phyloP scores from a whole-genome alignment of 345 rosid species.

The Salix suchowensis region DNA sequence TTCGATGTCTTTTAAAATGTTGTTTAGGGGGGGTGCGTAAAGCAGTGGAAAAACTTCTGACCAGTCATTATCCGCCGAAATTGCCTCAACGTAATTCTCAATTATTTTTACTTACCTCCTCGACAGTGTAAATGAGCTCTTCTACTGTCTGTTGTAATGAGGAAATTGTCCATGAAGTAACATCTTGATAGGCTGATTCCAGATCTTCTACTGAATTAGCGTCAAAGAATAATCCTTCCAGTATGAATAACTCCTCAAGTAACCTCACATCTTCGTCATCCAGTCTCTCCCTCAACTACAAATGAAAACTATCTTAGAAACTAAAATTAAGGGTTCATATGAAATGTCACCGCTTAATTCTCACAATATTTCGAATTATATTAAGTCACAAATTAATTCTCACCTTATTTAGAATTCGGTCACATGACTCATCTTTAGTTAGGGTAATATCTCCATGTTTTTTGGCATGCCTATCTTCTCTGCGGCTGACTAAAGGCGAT shows the following conservation, averaged over 20 bases:
- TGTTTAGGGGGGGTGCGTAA: neutral
- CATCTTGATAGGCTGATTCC: slow-evolving; percentile 43
- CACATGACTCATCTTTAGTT: slow-evolving; percentile 41
- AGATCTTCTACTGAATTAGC: slow-evolving; percentile 41
- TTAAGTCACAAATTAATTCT: slow-evolving; percentile 5
- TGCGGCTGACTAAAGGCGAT: slow-evolving; percentile 36
- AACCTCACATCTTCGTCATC: slow-evolving; percentile 52
- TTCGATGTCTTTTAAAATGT: neutral
- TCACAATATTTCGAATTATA: slow-evolving; percentile 46
- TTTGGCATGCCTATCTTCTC: slow-evolving; percentile 40
- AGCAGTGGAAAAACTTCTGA: neutral
- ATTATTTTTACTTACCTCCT: slow-evolving; percentile 40
- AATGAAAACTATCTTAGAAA: slow-evolving; percentile 9
- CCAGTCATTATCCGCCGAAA: neutral
- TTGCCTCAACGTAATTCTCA: too few relatives aligned
- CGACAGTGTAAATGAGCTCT: slow-evolving; percentile 39
- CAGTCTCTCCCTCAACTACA: slow-evolving; percentile 60
- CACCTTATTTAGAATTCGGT: slow-evolving; percentile 52
- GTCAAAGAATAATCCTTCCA: slow-evolving; percentile 45
- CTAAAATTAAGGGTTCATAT: neutral
- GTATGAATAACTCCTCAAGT: slow-evolving; percentile 60
- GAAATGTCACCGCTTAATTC: slow-evolving; percentile 1
- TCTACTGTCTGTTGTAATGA: slow-evolving; percentile 48
- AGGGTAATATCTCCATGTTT: slow-evolving; percentile 26
- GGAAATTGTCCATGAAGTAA: slow-evolving; percentile 35